phyloP scores from a whole-genome alignment of 2,329 filamentous ascomycete genomes.

The Fusarium sp. region DNA sequence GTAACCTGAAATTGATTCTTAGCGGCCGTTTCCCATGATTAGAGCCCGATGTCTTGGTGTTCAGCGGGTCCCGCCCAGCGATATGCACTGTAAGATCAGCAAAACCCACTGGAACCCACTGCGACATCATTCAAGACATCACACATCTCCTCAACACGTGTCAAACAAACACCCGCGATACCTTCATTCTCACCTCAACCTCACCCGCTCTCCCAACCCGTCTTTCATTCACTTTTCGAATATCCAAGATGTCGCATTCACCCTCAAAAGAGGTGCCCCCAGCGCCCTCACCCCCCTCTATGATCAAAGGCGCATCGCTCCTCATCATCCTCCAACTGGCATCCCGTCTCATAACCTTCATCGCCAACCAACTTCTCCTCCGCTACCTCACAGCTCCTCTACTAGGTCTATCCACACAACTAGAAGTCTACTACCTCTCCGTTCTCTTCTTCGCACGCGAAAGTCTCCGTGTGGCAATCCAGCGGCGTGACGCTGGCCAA shows the following conservation, averaged over 20 bases:
- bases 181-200: background rate
- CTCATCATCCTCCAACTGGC: conserved; percentile 89
- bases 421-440: conserved; percentile 93
- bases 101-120: conserved; percentile 23
- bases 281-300: conserved; percentile 47
- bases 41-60: too few species aligned
- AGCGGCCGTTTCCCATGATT: too few species aligned
- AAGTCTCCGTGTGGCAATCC: conserved; percentile 90
- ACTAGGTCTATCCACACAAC: conserved; percentile 87
- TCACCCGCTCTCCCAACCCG: background rate
- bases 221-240: background rate
- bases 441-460: conserved; percentile 96
- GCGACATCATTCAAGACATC: conserved; percentile 6
- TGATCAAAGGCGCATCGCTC: conserved; percentile 82
- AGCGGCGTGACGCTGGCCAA: conserved; percentile 72
- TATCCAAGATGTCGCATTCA: conserved; percentile 16
- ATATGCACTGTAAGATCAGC: background rate
- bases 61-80: background rate
- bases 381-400: conserved; percentile 89
- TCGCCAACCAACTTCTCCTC: conserved; percentile 91
- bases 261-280: background rate
- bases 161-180: conserved; percentile 20
- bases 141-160: conserved; percentile 33
- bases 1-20: too few species aligned
- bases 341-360: conserved; percentile 91